These are phyloP conservation scores for Hypoxylon rickii DNA, from an alignment of 495 filamentous ascomycete genomes.

Conservation along the genomic window DNA sequence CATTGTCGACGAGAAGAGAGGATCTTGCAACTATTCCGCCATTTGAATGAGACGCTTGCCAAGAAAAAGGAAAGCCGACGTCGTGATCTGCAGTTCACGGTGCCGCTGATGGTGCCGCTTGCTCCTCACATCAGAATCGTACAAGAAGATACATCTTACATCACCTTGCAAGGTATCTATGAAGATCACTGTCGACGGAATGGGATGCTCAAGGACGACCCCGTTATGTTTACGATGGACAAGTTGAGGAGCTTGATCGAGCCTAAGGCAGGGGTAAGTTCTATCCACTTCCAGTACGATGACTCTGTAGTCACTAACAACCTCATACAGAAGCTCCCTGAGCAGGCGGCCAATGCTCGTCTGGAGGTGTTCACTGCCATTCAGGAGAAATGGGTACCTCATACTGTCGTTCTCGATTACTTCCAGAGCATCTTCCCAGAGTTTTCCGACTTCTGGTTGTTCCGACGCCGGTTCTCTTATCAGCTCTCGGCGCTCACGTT, in stretches of 20 bases:
- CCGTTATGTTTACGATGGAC: constrained; percentile 91
- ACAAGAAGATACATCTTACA: constrained; percentile 92
- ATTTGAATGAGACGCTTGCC: constrained; percentile 86
- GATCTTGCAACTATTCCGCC: constrained; percentile 95
- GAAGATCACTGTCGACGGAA: constrained; percentile 91
- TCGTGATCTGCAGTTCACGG: constrained; percentile 91
- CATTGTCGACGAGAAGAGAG: constrained; percentile 93
- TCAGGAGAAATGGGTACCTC: constrained; percentile 86
- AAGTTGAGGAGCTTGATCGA: constrained; percentile 79
- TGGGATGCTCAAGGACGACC: constrained; percentile 90
- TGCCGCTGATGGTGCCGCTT: constrained; percentile 92
- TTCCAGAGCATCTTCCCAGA: constrained; percentile 88
- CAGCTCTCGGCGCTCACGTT: constrained; percentile 96
- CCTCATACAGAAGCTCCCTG: constrained; percentile 58
- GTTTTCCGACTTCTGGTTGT: constrained; percentile 95
- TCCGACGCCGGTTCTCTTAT: constrained; percentile 94
- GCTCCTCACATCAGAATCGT: constrained; percentile 92
- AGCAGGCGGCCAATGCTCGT: constrained; percentile 69
- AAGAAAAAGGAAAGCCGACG: constrained; percentile 94
- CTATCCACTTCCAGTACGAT: background rate
- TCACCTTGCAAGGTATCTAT: constrained; percentile 89
- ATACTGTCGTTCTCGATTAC: constrained; percentile 79
- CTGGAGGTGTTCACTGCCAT: constrained; percentile 89
- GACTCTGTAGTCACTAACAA: constrained; percentile 12
- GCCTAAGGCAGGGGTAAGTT: constrained; percentile 63